Percentiles rank a stretch among this genome's conserved stretches.
Evolutionary conservation across 176 grass and related monocot genomes (phyloP).

Genomic region (Triticum urartu): DNA sequence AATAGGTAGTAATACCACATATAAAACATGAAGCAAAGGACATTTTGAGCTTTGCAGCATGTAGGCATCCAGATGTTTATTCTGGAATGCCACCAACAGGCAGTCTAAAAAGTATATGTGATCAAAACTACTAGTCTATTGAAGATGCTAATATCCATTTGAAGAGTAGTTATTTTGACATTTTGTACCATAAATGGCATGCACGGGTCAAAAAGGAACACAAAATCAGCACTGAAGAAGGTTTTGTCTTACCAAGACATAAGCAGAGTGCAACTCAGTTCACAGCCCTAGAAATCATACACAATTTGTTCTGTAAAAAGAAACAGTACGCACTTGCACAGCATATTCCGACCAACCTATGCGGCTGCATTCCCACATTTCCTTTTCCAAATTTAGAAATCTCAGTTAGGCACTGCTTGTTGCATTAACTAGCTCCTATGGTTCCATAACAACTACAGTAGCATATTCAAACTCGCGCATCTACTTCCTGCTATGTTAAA

Average conservation of each 20-base stretch:
- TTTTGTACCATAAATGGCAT: not conserved
- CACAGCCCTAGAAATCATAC: not conserved
- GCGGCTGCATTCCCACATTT: not conserved
- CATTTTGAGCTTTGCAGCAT: not conserved
- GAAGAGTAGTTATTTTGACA: not conserved
- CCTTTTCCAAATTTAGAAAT: constrained; percentile 1
- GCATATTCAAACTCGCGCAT: not conserved
- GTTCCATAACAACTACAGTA: not conserved
- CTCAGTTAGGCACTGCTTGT: not conserved
- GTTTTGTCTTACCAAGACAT: not conserved
- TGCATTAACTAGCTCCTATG: constrained; percentile 6
- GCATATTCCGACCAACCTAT: not conserved
- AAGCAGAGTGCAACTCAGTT: not conserved
- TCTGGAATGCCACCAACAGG: not conserved
- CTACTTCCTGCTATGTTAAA: not conserved
- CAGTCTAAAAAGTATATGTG: not conserved
- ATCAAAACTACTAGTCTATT: not conserved
- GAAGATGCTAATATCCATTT: not conserved
- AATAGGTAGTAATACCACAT: not conserved
- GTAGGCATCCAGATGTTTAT: not conserved
- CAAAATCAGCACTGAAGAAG: not conserved
- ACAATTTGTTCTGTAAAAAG: not conserved
- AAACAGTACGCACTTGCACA: not conserved
- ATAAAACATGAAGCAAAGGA: not conserved
- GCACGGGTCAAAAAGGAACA: not conserved